Conservation (phyloP, 441 rosid species). For the Eutrema salsugineum region DNA sequence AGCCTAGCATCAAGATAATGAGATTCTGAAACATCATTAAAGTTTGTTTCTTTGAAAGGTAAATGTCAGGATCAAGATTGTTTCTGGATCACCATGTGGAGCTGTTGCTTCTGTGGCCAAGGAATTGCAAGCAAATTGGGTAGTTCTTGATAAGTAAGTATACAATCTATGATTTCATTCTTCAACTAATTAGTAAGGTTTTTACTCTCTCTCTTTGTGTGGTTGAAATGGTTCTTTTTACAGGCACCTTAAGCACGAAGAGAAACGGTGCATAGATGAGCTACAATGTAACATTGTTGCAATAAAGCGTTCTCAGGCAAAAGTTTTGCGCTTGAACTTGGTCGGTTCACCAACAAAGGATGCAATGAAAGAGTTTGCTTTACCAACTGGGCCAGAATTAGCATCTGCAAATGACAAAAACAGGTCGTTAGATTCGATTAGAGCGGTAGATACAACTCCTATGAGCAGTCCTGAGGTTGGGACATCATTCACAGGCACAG, state of each 20-base stretch:
- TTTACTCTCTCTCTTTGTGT: neutral
- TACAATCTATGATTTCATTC: neutral
- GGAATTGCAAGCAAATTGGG: conserved; percentile 55
- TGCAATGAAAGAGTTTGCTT: conserved; percentile 34
- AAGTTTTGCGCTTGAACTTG: conserved; percentile 81
- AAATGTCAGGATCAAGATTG: conserved; percentile 48
- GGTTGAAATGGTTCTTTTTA: conserved; percentile 9
- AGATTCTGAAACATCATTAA: neutral
- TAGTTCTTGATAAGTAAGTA: conserved; percentile 51
- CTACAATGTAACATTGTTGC: conserved; percentile 85
- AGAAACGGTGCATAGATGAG: conserved; percentile 72
- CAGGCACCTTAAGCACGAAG: conserved; percentile 79
- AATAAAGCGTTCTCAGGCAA: conserved; percentile 73
- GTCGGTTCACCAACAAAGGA: conserved; percentile 58
- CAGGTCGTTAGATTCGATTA: conserved; percentile 40
- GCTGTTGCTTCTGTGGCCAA: conserved; percentile 55
- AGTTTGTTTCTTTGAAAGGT: conserved; percentile 31
- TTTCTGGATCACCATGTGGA: conserved; percentile 33
- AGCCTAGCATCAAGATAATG: conserved; percentile 4
- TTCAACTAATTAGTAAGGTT: neutral
- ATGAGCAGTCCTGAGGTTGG: conserved; percentile 82
- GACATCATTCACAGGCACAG: conserved; percentile 71
- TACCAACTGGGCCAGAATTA: conserved; percentile 34
- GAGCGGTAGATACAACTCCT: conserved; percentile 58
- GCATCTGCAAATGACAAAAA: conserved; percentile 38